Evolutionary conservation across 352 stramenopile species (phyloP), one percentile per base, ranked within the genome.

Genomic region (Plasmopara halstedii): DNA sequence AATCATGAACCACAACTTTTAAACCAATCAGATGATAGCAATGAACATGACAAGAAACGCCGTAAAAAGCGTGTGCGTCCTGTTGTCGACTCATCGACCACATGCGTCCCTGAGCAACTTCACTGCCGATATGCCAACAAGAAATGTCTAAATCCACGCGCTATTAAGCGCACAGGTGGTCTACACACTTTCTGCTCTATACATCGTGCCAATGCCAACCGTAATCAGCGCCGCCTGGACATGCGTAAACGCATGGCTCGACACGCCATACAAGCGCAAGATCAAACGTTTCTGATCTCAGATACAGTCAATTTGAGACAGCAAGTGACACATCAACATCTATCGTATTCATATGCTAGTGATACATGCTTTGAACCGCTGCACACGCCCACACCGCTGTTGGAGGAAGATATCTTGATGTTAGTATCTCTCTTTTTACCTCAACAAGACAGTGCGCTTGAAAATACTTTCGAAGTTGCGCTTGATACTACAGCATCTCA

Each of bases 91-190:
- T 53, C 53, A 17, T 56, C 53, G 40, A 67, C 45, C 41, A 70
- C 61, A 19, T 70, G 61, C 19, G 67, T 55, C 6, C 60, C 64
- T 1, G 64, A 74, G 41, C 56, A 66, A 42, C 49, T 68, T 27
- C 58, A 58, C 20, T 87, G 74, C 53, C 64, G 68, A 38, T 87
- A 87, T 43, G 61, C 75, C 33, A 79, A 72, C 62, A 87, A 87
- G 25, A 67, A 70, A 20, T 87, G 75, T 45, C 45, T 64, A 2
- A 70, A 73, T 27, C 47, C 59, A 10, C 75, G 75, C 32, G 64
- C 68, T 9, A 40, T 72, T 27, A 85, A 85, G 39, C 67, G 62
- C 22, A 79, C 66, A 6, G 75, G 75, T 2, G 64, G 67, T 3
- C 46, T 87, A 15, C 75, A 87, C 57, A 78, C 67, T 19, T 76